These are phyloP conservation scores for Parachlorella kessleri DNA, from an alignment of 139 green algal genomes.

Conservation along the genomic window DNA sequence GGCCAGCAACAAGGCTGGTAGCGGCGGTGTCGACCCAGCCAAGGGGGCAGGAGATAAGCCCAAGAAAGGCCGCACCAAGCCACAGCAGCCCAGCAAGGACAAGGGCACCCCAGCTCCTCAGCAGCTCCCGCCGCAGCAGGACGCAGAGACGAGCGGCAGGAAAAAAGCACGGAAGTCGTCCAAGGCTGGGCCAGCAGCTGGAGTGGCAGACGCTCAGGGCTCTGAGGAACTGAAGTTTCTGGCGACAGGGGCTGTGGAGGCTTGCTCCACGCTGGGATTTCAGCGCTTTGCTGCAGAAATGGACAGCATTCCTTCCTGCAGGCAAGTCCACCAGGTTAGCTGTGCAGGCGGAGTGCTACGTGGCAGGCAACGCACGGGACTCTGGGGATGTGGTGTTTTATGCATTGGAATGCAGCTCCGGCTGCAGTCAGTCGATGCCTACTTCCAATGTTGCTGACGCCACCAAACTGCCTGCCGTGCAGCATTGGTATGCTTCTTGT, in stretches of 20 bases:
- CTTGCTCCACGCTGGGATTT: neutral
- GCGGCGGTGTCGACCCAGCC: neutral
- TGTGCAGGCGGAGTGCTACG: neutral
- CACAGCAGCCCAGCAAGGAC: neutral
- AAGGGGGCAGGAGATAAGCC: neutral
- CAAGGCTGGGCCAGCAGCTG: neutral
- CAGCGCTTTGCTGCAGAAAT: constrained; percentile 3
- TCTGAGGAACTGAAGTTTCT: neutral
- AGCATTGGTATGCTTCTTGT: constrained; percentile 7
- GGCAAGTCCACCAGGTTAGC: neutral
- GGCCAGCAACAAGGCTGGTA: neutral
- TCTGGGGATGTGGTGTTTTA: neutral
- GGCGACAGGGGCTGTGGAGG: neutral
- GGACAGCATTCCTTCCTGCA: neutral
- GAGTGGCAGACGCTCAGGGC: neutral
- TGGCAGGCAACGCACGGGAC: neutral
- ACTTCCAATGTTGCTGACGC: no score
- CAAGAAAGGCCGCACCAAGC: neutral
- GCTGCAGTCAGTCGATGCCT: neutral
- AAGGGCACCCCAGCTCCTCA: neutral
- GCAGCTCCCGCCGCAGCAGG: neutral
- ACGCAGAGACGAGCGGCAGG: neutral
- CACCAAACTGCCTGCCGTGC: neutral
- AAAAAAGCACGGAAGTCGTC: neutral
- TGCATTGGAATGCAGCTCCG: neutral